A percentile compares a stretch with the other conserved stretches of the same genome.
Conservation (phyloP, 2,329 filamentous ascomycete genomes). For the Alternaria panax region DNA sequence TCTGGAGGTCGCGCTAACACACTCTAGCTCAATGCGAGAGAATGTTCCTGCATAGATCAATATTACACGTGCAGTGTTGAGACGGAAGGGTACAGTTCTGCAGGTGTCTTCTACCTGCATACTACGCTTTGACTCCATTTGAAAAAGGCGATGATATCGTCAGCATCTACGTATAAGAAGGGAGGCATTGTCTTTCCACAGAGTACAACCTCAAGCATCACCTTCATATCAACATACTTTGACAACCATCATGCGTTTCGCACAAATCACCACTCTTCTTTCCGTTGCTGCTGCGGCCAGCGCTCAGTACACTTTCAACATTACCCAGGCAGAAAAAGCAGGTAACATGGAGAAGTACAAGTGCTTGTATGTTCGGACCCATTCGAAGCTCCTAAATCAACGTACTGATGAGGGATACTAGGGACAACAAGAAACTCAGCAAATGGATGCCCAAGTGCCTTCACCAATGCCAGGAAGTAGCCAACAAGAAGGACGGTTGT, state of each 20-base stretch:
- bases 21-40: neutral
- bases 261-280: conserved; percentile 6
- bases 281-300: conserved; percentile 5
- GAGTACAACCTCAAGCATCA: neutral
- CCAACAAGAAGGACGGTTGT: conserved; percentile 30
- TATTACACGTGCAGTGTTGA: conserved; percentile 5
- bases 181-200: neutral
- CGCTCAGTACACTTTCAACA: conserved; percentile 33
- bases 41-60: conserved; percentile 6
- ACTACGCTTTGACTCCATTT: neutral
- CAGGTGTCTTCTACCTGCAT: neutral
- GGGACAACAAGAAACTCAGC: conserved; percentile 25
- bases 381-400: neutral
- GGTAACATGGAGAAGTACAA: conserved; percentile 34
- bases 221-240: neutral
- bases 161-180: neutral
- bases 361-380: conserved; percentile 27
- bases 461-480: conserved; percentile 24
- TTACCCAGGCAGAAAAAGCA: conserved; percentile 22
- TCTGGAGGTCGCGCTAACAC: neutral
- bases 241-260: conserved; percentile 7
- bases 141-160: neutral
- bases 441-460: conserved; percentile 22
- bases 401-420: neutral
- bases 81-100: neutral